Evolutionary conservation across 2,329 filamentous ascomycete species (phyloP).

Genomic region (Xylaria sp.): DNA sequence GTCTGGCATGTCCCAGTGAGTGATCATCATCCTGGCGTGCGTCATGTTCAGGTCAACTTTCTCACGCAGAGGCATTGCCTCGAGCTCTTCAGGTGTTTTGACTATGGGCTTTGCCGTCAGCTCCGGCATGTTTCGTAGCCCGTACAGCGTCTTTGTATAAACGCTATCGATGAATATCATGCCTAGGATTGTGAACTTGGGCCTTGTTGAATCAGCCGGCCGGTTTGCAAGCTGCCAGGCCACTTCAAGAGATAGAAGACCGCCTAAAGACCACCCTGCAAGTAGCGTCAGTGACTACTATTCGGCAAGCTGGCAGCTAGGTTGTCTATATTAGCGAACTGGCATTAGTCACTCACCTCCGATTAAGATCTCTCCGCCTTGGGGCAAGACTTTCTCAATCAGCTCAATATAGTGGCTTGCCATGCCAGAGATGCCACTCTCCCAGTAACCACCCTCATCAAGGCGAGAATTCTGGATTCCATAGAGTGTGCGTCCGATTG

Average conservation of each 20-base stretch:
- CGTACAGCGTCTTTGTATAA: slow-evolving; percentile 42
- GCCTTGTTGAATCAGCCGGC: slow-evolving; percentile 33
- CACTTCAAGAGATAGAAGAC: slow-evolving; percentile 57
- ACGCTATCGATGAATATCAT: slow-evolving; percentile 61
- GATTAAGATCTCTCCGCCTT: slow-evolving; percentile 51
- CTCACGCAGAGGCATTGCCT: slow-evolving; percentile 38
- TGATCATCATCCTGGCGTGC: slow-evolving; percentile 41
- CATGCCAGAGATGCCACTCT: slow-evolving; percentile 61
- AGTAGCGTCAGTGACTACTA: not conserved
- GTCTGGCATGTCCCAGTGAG: slow-evolving; percentile 35
- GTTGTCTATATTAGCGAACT: too few species aligned
- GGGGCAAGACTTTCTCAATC: slow-evolving; percentile 48
- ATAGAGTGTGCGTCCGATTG: slow-evolving; percentile 55
- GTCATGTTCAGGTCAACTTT: slow-evolving; percentile 43
- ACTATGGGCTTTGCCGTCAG: slow-evolving; percentile 38
- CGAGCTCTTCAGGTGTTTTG: slow-evolving; percentile 36
- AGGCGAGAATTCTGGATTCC: slow-evolving; percentile 63
- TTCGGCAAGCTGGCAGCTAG: too few species aligned
- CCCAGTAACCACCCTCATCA: slow-evolving; percentile 52
- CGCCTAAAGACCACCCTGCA: slow-evolving; percentile 60
- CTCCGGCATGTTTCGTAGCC: slow-evolving; percentile 23
- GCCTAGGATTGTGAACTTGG: slow-evolving; percentile 50
- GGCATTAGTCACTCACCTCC: slow-evolving; percentile 45
- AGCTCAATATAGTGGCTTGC: slow-evolving; percentile 55
- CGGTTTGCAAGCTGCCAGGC: slow-evolving; percentile 49